A percentile compares a stretch with the other conserved stretches of the same genome.
Conservation (phyloP, 306 rosid genomes). For the Pterocarpus santalinus region DNA sequence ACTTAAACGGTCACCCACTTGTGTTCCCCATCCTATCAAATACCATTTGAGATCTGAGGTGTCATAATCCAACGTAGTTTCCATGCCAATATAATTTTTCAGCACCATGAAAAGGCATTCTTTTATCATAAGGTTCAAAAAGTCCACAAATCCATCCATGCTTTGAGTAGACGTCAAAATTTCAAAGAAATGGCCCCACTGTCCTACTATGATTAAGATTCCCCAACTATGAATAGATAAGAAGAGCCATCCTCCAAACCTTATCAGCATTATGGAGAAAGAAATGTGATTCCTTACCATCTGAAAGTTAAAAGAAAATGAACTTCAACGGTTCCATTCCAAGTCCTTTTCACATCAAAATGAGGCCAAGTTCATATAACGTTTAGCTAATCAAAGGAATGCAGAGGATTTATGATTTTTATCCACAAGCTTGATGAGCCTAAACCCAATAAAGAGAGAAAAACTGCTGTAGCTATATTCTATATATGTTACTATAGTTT, state of each 20-base stretch:
- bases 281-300: conserved; percentile 18
- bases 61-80: neutral
- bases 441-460: neutral
- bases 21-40: neutral
- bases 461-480: neutral
- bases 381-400: conserved; percentile 5
- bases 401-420: neutral
- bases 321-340: conserved; percentile 48
- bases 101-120: neutral
- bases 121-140: conserved; percentile 20
- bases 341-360: conserved; percentile 22
- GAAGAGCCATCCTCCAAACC: conserved; percentile 40
- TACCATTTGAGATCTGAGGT: neutral
- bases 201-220: conserved; percentile 52
- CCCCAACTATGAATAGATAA: conserved; percentile 35
- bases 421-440: conserved; percentile 2
- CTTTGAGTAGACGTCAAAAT: neutral
- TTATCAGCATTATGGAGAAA: conserved; percentile 26
- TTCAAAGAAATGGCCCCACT: conserved; percentile 56
- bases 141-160: conserved; percentile 27
- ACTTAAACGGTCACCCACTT: conserved; percentile 1
- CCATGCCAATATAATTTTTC: neutral
- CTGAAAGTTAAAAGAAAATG: neutral
- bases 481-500: neutral
- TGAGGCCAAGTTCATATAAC: conserved; percentile 29